These are phyloP conservation scores for Erythrophleum fordii DNA, from an alignment of 306 rosid genomes.

Conservation along the genomic window DNA sequence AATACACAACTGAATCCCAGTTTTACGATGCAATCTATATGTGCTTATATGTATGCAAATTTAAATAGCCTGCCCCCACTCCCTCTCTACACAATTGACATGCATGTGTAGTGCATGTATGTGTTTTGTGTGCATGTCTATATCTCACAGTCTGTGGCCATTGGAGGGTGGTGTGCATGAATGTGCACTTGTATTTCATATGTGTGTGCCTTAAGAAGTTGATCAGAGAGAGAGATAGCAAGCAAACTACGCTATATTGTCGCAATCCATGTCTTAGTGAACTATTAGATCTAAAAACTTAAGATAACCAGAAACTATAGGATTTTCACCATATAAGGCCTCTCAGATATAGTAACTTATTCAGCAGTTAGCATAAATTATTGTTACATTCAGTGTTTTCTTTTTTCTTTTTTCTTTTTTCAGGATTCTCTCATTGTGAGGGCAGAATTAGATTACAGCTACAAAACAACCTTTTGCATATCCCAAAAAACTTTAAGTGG, in stretches of 20 bases:
- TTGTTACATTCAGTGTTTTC: conserved; percentile 2
- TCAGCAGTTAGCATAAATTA: background rate
- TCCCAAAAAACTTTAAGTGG: conserved; percentile 16
- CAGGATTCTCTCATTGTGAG: conserved; percentile 36
- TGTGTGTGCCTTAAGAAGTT: background rate
- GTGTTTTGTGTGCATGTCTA: conserved; percentile 29
- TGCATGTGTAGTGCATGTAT: background rate
- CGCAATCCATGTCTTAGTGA: conserved; percentile 16
- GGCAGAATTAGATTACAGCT: conserved; percentile 20
- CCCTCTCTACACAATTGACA: conserved; percentile 32
- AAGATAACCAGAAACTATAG: conserved; percentile 10
- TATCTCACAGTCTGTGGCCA: conserved; percentile 2
- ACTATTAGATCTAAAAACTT: conserved; percentile 11
- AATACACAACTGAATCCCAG: conserved; percentile 5
- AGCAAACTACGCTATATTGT: conserved; percentile 24
- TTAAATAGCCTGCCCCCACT: background rate
- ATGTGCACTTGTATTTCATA: background rate
- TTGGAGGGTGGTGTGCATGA: conserved; percentile 11
- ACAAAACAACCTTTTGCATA: conserved; percentile 29
- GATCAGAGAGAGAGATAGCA: background rate
- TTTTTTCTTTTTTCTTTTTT: conserved; percentile 23
- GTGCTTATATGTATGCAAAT: conserved; percentile 18
- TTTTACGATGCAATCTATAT: conserved; percentile 21
- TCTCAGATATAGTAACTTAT: conserved; percentile 8
- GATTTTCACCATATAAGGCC: conserved; percentile 27